phyloP scores from a whole-genome alignment of 1,284 basidiomycete genomes.

The Apiotrichum akiyoshidainum region DNA sequence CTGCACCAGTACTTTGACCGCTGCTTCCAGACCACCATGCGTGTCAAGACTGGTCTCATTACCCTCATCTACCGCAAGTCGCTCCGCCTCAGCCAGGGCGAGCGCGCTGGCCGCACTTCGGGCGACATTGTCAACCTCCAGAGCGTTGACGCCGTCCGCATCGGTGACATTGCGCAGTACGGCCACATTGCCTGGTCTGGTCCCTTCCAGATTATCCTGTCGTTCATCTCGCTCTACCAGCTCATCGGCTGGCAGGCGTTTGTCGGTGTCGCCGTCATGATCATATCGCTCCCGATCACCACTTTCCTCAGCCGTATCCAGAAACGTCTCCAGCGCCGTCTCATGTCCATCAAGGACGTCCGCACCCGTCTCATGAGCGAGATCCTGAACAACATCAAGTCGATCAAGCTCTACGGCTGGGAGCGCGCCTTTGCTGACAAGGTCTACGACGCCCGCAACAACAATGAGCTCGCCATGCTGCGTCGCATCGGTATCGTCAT shows the following conservation, averaged over 20 bases:
- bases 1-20: constrained; percentile 72
- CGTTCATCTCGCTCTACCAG: constrained; percentile 82
- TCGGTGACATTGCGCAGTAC: constrained; percentile 84
- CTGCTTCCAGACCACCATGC: constrained; percentile 65
- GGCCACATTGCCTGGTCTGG: constrained; percentile 57
- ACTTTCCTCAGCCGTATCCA: constrained; percentile 70
- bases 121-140: constrained; percentile 95
- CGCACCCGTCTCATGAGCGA: constrained; percentile 56
- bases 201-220: constrained; percentile 66
- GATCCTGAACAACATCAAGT: constrained; percentile 83
- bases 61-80: constrained; percentile 83
- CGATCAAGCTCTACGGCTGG: constrained; percentile 59
- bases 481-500: constrained; percentile 72
- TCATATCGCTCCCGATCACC: constrained; percentile 72
- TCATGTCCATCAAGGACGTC: constrained; percentile 81
- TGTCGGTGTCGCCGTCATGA: constrained; percentile 87
- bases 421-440: constrained; percentile 75
- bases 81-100: constrained; percentile 77
- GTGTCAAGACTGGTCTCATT: constrained; percentile 81
- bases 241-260: constrained; percentile 90
- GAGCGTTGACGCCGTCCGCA: constrained; percentile 72
- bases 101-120: constrained; percentile 66
- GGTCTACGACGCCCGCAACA: constrained; percentile 74
- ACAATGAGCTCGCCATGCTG: constrained; percentile 76
- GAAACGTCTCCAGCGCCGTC: constrained; percentile 75